Conservation (phyloP, 2,329 filamentous ascomycete genomes). For the Colletotrichum salicis region DNA sequence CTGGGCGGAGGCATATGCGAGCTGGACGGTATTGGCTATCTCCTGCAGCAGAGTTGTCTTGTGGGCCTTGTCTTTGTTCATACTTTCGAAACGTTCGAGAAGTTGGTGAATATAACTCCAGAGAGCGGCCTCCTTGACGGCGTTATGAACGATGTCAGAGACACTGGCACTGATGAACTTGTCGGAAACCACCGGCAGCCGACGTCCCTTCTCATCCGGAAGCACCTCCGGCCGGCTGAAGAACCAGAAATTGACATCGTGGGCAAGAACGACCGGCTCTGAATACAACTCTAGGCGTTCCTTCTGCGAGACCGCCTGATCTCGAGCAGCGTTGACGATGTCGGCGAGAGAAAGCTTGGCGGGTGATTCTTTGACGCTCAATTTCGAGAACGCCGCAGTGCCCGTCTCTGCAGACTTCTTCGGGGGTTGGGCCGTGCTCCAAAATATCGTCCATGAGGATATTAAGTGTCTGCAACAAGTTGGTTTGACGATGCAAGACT, state of each 20-base stretch:
- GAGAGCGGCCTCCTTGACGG: constrained; percentile 47
- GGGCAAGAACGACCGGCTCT: constrained; percentile 46
- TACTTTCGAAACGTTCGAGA: constrained; percentile 45
- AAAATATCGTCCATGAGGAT: constrained; percentile 56
- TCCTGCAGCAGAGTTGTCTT: constrained; percentile 55
- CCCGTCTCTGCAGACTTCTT: constrained; percentile 46
- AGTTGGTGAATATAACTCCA: constrained; percentile 55
- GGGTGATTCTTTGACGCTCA: constrained; percentile 42
- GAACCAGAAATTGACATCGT: constrained; percentile 50
- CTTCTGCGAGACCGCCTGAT: constrained; percentile 47
- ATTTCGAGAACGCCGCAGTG: constrained; percentile 44
- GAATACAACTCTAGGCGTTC: constrained; percentile 48
- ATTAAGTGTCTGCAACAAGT: constrained; percentile 50
- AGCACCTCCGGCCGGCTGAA: constrained; percentile 55
- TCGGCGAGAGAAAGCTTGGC: constrained; percentile 46
- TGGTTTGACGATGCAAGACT: constrained; percentile 52
- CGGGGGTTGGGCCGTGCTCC: constrained; percentile 44
- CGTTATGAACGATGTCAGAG: constrained; percentile 52
- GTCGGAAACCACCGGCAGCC: constrained; percentile 50
- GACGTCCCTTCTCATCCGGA: constrained; percentile 55
- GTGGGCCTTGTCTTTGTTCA: constrained; percentile 42
- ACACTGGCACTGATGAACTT: constrained; percentile 53
- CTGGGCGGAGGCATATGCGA: constrained; percentile 54
- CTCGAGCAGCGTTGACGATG: constrained; percentile 43
- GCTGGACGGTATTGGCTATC: constrained; percentile 54